Evolutionary conservation across 768 basidiomycete species (phyloP).

Genomic region (Tulasnella sp.): DNA sequence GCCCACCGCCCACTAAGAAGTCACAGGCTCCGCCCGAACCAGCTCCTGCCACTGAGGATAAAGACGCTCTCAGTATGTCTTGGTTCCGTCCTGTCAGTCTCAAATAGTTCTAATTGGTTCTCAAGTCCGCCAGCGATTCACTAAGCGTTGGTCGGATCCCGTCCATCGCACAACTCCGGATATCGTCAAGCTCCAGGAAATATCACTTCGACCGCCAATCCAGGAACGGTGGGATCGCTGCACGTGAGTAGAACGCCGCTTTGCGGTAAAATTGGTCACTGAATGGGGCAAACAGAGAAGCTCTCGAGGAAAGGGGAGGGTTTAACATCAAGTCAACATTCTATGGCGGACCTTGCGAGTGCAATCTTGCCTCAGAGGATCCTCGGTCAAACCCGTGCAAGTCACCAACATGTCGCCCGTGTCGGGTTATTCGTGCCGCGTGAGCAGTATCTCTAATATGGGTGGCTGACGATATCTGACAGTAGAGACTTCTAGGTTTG

Average conservation of each 20-base stretch:
- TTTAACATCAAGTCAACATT: background rate
- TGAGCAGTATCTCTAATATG: background rate
- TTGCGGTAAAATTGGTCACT: background rate
- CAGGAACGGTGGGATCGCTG: background rate
- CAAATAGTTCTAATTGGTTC: background rate
- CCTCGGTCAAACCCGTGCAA: background rate
- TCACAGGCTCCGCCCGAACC: background rate
- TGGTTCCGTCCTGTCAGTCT: background rate
- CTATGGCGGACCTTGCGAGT: background rate
- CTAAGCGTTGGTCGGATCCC: background rate
- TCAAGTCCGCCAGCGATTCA: background rate
- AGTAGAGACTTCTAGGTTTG: background rate
- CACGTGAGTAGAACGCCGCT: background rate
- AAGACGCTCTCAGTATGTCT: background rate
- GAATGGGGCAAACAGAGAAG: background rate
- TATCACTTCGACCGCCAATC: background rate
- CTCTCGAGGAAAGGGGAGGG: background rate
- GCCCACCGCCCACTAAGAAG: background rate
- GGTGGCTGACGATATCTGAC: background rate
- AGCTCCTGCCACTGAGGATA: background rate
- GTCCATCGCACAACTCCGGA: background rate
- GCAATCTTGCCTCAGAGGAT: background rate
- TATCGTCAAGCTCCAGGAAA: background rate
- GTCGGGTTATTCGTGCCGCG: background rate
- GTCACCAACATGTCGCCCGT: background rate